Base-by-base conservation (phyloP, 495 filamentous ascomycete species). In the Penicillium herquei region DNA sequence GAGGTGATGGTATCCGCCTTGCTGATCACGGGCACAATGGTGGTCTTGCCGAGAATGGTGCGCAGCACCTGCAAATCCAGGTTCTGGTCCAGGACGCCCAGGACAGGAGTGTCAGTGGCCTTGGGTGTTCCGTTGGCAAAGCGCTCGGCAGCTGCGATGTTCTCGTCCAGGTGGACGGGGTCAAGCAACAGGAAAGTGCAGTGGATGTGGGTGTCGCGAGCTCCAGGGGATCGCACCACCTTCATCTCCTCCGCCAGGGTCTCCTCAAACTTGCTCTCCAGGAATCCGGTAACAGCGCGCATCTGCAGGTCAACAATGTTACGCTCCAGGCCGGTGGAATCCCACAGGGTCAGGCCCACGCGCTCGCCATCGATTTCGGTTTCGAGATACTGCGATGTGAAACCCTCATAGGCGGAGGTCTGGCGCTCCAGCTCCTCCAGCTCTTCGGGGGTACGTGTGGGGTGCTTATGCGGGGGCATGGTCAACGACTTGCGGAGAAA, bases 231-330 rank as follows among this genome's bases (percentile, higher is more conserved):
- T 59, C 94, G 87, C 46, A 96, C 77, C 35, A 98, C 92, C 78
- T 96, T 97, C 81, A 95, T 96, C 79, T 98, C 94, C 74, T 98
- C 94, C 34, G 85, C 87, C 69, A 98, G 92, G 0, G 94, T 98
- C 66, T 98, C 95, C 69, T 98, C 92, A 58, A 98, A 98, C 70
- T 98, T 98, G 71, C 88, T 92, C 75, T 98, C 94, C 51, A 98
- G 76, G 78, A 98, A 98, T 11, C 87, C 82, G 26, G 88, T 86
- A 71, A 96, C 91, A 57, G 92, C 90, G 49, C 92, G 88, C 54
- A 98, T 77, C 72, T 98, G 94, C 48, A 98, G 78, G 70, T 97
- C 94, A 42, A 95, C 91, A 26, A 96, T 83, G 69, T 89, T 91
- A 80, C 89, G 92, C 75, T 98, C 93, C 51, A 98, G 74, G 1